These are phyloP conservation scores for Zygosaccharomyces pseudobailii DNA, from an alignment of 1,139 yeast species.

Conservation along the genomic window DNA sequence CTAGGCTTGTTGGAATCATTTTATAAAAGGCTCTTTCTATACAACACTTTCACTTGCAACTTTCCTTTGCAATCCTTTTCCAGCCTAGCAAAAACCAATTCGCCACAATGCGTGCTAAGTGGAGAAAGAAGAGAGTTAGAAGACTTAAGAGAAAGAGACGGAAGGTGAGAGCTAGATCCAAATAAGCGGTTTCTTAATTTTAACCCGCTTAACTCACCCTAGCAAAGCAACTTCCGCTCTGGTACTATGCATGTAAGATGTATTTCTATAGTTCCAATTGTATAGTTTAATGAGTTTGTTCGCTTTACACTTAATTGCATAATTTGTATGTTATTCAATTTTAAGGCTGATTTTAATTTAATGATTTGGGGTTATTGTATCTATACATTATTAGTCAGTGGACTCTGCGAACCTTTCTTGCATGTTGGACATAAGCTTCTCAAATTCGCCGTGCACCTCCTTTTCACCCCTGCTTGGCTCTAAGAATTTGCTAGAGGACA, in stretches of 20 bases:
- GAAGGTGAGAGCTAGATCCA: slow-evolving; percentile 99
- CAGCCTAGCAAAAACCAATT: slow-evolving; percentile 15
- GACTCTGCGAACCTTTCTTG: slow-evolving; percentile 94
- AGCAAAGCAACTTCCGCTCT: slow-evolving; percentile 2
- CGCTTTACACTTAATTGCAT: not conserved
- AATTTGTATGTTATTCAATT: not conserved
- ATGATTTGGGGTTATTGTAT: not conserved
- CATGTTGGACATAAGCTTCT: slow-evolving; percentile 65
- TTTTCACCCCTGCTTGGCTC: slow-evolving; percentile 91
- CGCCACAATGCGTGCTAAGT: slow-evolving; percentile 74
- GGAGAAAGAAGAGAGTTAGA: slow-evolving; percentile 99
- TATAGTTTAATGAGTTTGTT: slow-evolving; percentile 4
- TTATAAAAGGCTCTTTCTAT: slow-evolving; percentile 2
- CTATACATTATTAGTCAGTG: slow-evolving; percentile 53
- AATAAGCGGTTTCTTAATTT: slow-evolving; percentile 56
- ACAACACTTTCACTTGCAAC: not conserved
- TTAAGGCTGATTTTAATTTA: not conserved
- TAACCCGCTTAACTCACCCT: not conserved
- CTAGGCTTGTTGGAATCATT: not conserved
- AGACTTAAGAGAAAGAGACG: slow-evolving; percentile 99
- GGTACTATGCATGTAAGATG: not conserved
- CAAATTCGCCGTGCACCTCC: slow-evolving; percentile 73
- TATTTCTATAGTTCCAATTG: slow-evolving; percentile 5
- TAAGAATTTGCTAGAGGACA: slow-evolving; percentile 90
- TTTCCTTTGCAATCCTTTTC: slow-evolving; percentile 7